These are phyloP conservation scores for Erodium texanum DNA, from an alignment of 441 rosid species.

Conservation along the genomic window DNA sequence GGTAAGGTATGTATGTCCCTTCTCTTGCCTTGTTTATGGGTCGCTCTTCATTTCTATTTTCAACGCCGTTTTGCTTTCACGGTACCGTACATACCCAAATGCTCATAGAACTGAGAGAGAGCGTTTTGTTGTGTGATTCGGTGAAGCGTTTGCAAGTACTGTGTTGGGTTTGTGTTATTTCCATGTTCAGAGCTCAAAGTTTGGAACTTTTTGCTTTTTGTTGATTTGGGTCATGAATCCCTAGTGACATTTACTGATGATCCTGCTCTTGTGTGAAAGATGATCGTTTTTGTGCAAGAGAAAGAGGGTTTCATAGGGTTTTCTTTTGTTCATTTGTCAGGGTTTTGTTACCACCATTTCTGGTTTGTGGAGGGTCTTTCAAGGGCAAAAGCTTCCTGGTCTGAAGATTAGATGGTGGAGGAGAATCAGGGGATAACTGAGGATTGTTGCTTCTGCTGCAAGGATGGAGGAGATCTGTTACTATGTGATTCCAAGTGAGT, in stretches of 20 bases:
- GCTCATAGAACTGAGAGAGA: background rate
- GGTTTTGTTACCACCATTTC: background rate
- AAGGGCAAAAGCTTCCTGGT: background rate
- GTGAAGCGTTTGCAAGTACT: background rate
- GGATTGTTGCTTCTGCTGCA: conserved; percentile 45
- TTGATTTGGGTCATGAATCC: background rate
- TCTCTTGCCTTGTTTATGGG: background rate
- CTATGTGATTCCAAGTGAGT: conserved; percentile 37
- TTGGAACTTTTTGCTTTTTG: conserved; percentile 1
- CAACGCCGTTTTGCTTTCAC: background rate
- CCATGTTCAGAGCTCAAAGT: background rate
- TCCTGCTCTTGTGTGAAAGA: background rate
- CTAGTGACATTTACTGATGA: background rate
- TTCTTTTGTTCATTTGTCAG: background rate
- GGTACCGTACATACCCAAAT: background rate
- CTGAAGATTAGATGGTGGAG: conserved; percentile 1
- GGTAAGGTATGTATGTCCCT: background rate
- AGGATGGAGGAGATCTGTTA: conserved; percentile 42
- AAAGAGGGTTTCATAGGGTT: background rate
- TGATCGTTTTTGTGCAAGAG: background rate
- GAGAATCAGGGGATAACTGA: conserved; percentile 21
- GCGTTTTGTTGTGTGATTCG: background rate
- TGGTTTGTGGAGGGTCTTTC: background rate
- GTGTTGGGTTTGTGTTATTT: background rate
- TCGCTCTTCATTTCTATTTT: background rate